These are phyloP conservation scores for Aureobasidium sp. DNA, from an alignment of 2,329 filamentous ascomycete species.

Conservation along the genomic window DNA sequence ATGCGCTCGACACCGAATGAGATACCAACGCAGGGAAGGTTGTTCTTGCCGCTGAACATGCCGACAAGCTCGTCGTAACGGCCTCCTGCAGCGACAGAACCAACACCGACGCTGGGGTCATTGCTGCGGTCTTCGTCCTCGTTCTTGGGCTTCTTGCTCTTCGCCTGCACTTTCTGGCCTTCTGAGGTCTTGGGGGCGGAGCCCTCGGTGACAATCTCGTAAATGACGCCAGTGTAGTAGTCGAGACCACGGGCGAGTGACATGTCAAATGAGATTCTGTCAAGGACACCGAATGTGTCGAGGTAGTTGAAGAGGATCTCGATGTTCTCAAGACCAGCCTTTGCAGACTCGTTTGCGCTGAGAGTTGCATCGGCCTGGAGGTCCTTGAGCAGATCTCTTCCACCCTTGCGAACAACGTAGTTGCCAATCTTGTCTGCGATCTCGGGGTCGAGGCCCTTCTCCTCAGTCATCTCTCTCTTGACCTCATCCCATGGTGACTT, in stretches of 20 bases:
- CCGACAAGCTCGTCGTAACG: constrained; percentile 89
- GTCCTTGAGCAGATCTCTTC: constrained; percentile 64
- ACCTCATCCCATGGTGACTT: constrained; percentile 85
- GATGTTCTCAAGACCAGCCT: constrained; percentile 75
- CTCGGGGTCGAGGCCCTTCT: constrained; percentile 70
- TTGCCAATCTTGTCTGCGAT: constrained; percentile 83
- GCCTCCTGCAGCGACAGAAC: constrained; percentile 81
- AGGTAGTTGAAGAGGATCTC: constrained; percentile 74
- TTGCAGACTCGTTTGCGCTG: constrained; percentile 64
- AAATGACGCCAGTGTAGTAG: constrained; percentile 87
- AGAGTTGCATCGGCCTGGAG: constrained; percentile 62
- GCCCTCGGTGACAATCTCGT: constrained; percentile 78
- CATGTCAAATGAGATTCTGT: constrained; percentile 79
- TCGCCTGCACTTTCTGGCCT: constrained; percentile 40
- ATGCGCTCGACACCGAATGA: constrained; percentile 95
- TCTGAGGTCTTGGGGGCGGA: constrained; percentile 51
- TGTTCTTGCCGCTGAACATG: constrained; percentile 72
- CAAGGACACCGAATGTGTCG: constrained; percentile 64
- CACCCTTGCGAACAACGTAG: constrained; percentile 72
- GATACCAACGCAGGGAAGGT: constrained; percentile 85
- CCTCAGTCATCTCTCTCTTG: constrained; percentile 84
- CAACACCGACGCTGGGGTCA: constrained; percentile 75
- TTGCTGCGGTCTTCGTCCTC: constrained; percentile 63
- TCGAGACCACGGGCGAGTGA: constrained; percentile 86
- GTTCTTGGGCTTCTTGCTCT: constrained; percentile 43